Evolutionary conservation across 345 rosid genomes (phyloP).

Genomic region (Rubroshorea leprosula): DNA sequence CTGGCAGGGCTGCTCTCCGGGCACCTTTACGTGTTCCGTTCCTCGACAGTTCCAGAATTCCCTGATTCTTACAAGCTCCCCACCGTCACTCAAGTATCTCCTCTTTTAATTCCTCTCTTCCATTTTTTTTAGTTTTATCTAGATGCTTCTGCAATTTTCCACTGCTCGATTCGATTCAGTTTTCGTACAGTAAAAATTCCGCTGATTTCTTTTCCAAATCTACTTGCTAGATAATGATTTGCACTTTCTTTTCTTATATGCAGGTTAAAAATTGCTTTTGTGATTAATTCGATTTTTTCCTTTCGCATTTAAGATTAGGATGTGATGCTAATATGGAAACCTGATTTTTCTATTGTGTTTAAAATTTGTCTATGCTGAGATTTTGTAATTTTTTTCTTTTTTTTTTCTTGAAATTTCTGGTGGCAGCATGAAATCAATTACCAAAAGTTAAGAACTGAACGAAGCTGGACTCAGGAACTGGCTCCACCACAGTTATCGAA

Average conservation of each 20-base stretch:
- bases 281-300: not conserved
- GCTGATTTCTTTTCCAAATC: conserved; percentile 7
- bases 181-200: not conserved
- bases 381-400: not conserved
- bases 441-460: conserved; percentile 35
- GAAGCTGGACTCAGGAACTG: conserved; percentile 49
- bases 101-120: not conserved
- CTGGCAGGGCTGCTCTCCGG: conserved; percentile 24
- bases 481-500: conserved; percentile 45
- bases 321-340: too few relatives aligned
- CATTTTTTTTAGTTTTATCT: conserved; percentile 2
- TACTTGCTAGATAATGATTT: too few relatives aligned
- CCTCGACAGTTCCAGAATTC: conserved; percentile 32
- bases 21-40: conserved; percentile 55
- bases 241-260: not conserved
- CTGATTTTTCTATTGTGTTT: too few relatives aligned
- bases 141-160: conserved; percentile 1
- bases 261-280: conserved; percentile 5
- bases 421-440: conserved; percentile 32
- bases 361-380: not conserved
- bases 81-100: conserved; percentile 26
- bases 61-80: conserved; percentile 45
- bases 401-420: not conserved
- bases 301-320: too few relatives aligned
- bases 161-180: not conserved